Evolutionary conservation across 805 yeast genomes (phyloP), one percentile per base, ranked within the genome.

Genomic region (Metschnikowia sp.): DNA sequence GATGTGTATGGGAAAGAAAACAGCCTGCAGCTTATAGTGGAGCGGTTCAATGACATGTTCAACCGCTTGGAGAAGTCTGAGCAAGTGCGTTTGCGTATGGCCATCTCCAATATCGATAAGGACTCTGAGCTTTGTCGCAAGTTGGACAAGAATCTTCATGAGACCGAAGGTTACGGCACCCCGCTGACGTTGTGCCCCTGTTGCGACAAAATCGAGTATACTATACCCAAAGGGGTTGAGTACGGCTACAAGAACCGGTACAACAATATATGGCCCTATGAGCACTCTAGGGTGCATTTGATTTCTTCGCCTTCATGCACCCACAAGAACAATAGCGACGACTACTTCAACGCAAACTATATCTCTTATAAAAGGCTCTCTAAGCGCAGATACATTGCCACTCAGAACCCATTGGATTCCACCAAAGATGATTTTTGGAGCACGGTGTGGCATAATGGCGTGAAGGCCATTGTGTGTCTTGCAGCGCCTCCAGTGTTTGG

Each of bases 181-280:
- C 76, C 78, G 6, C 63, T 63, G 48, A 64, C 70, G 2, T 63
- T 71, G 40, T 74, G 78, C 47, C 74, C 75, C 3, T 61, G 64
- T 32, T 74, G 78, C 57, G 76, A 73, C 49, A 59, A 61, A 4
- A 72, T 66, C 40, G 57, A 57, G 19, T 74, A 71, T 48, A 62
- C 64, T 41, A 59, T 74, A 13, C 77, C 78, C 1, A 57, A 63
- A 44, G 97, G 96, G 7, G 82, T 90, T 36, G 96, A 89, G 64
- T 74, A 82, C 37, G 92, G 95, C 26, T 65, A 76, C 44, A 90
- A 90, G 60, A 89, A 91, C 64, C 69, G 98, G 50, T 91, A 91
- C 70, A 86, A 87, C 58, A 96, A 91, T 63, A 87, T 91, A 37
- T 84, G 86, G 59, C 90, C 96, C 4, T 91, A 80, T 65, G 95